Conservation (phyloP, 176 grass and related monocot genomes). For the Carex parvula region DNA sequence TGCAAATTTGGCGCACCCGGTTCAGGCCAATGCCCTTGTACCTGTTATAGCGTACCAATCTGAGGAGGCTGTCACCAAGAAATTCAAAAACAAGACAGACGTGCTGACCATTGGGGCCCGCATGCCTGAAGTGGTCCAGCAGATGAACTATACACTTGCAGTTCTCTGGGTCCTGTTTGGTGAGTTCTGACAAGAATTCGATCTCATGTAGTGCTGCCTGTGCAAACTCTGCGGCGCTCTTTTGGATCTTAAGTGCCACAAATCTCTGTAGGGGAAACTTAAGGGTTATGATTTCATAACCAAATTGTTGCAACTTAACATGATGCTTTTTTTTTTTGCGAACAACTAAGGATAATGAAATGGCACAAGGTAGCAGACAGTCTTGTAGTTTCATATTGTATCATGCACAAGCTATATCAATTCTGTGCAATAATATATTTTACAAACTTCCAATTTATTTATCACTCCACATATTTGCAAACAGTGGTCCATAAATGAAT, state of each 20-base stretch:
- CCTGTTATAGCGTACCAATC: slow-evolving; percentile 79
- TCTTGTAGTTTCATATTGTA: neutral
- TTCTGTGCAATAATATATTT: neutral
- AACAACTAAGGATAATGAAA: neutral
- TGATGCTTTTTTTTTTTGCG: neutral
- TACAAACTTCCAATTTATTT: neutral
- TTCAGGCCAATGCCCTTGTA: slow-evolving; percentile 85
- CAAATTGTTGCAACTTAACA: neutral
- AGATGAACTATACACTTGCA: slow-evolving; percentile 78
- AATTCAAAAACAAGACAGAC: slow-evolving; percentile 91
- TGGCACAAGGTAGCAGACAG: neutral
- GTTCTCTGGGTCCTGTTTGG: slow-evolving; percentile 56
- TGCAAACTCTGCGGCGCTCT: slow-evolving; percentile 86
- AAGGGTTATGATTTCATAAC: neutral
- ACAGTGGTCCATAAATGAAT: neutral
- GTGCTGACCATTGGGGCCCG: slow-evolving; percentile 90
- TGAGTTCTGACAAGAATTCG: slow-evolving; percentile 72
- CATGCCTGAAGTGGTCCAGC: slow-evolving; percentile 89
- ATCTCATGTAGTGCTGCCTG: slow-evolving; percentile 96
- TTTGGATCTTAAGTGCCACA: slow-evolving; percentile 94
- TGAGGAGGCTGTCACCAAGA: slow-evolving; percentile 95
- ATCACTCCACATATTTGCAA: neutral
- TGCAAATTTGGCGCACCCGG: slow-evolving; percentile 72
- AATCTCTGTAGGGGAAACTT: slow-evolving; percentile 58
- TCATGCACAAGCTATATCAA: neutral